Evolutionary conservation across 23 red algal genomes (phyloP).

Genomic region (Gracilariopsis chorda): DNA sequence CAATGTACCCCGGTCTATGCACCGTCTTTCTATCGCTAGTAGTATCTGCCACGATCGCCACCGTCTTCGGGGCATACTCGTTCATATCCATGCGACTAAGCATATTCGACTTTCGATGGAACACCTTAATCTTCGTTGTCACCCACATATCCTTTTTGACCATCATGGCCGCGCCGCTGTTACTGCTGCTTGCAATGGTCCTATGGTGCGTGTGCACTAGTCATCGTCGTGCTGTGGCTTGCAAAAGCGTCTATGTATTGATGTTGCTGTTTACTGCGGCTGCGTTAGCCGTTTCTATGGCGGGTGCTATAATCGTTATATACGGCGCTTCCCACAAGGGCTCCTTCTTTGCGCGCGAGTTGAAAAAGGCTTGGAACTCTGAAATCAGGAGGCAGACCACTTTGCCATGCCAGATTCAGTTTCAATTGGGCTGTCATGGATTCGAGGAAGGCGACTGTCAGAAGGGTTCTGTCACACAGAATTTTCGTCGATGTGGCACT

Average conservation of each 20-base stretch:
- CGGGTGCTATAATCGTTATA: constrained; percentile 42
- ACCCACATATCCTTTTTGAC: constrained; percentile 24
- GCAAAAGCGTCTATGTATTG: constrained; percentile 21
- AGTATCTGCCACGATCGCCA: constrained; percentile 5
- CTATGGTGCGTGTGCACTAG: constrained; percentile 38
- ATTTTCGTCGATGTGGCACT: constrained; percentile 51
- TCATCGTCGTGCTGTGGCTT: not conserved
- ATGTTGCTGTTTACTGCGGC: constrained; percentile 8
- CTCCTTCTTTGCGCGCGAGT: constrained; percentile 17
- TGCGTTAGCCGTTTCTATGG: constrained; percentile 21
- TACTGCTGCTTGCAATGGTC: constrained; percentile 13
- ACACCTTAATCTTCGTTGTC: constrained; percentile 4
- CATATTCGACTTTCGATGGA: constrained; percentile 53
- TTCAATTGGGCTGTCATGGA: constrained; percentile 26
- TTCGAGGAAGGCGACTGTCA: constrained; percentile 56
- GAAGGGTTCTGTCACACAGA: constrained; percentile 14
- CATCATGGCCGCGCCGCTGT: constrained; percentile 1
- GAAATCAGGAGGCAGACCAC: constrained; percentile 16
- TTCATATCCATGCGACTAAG: constrained; percentile 43
- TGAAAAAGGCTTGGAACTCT: constrained; percentile 13
- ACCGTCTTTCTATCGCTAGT: constrained; percentile 53
- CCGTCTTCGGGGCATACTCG: constrained; percentile 41
- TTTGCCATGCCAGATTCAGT: constrained; percentile 49
- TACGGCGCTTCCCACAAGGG: constrained; percentile 20
- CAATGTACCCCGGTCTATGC: constrained; percentile 52